A percentile compares a stretch with the other conserved stretches of the same genome.
Evolutionary conservation across 176 grass and related monocot genomes (phyloP).

Genomic region (Olyra latifolia): DNA sequence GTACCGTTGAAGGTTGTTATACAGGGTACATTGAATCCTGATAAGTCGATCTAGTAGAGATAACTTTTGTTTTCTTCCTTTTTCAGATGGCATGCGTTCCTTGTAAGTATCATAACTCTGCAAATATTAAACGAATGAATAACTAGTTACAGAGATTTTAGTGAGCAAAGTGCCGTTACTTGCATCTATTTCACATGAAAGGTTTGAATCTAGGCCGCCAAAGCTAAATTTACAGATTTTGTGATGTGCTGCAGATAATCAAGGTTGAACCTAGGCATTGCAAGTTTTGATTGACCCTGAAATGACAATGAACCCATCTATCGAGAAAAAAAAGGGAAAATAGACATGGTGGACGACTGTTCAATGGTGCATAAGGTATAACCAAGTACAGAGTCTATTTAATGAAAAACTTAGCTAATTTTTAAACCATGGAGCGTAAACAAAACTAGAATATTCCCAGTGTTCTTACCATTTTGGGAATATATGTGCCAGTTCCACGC

Average conservation of each 20-base stretch:
- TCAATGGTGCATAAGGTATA: background rate
- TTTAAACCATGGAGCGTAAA: background rate
- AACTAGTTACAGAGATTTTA: background rate
- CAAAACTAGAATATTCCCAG: background rate
- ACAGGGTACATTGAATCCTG: background rate
- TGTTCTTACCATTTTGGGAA: conserved; percentile 42
- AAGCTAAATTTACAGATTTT: background rate
- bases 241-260: background rate
- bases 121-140: conserved; percentile 27
- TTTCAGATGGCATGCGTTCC: conserved; percentile 6
- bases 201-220: background rate
- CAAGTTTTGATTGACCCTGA: background rate
- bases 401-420: background rate
- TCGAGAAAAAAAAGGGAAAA: background rate
- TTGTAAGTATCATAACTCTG: conserved; percentile 22
- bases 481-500: conserved; percentile 54
- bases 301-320: background rate
- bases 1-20: background rate
- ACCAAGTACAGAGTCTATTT: background rate
- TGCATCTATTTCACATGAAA: background rate
- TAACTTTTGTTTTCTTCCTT: conserved; percentile 13
- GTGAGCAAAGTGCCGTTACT: background rate
- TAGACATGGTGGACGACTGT: background rate
- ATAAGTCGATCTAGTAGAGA: background rate
- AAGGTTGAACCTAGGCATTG: background rate